Evolutionary conservation across 106 monocot genomes (phyloP), one percentile per base, ranked within the genome.

Genomic region (Alisma plantagoaquatica): DNA sequence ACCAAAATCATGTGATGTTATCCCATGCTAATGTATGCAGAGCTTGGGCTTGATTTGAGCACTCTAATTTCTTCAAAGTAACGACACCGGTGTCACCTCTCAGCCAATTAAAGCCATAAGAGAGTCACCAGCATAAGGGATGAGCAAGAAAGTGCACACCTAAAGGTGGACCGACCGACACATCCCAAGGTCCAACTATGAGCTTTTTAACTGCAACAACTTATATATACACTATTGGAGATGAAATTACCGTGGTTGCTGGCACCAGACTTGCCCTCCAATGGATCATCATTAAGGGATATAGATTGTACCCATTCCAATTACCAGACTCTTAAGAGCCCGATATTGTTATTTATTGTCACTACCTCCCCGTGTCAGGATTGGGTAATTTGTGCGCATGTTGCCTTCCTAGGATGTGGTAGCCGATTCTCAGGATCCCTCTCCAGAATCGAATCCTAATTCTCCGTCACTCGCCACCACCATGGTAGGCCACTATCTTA

Each of bases 391-490:
- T 62, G 48, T 33, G 30, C 14, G 10, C 42, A 4, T 26, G 2
- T 20, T 35, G 32, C 31, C 56, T 56, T 56, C 38, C 38, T 56
- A 35, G 56, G 56, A 56, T 56, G 56, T 56, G 56, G 38, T 38
- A 56, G 56, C 56, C 56, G 24, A 35, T 56, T 56, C 56, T 56
- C 56, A 38, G 18, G 31, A 4, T 56, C 56, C 56, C 70, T 70
- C 70, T 55, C 54, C 4, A 19, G 46, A 62, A 70, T 55, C 66
- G 29, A 62, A 62, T 55, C 70, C 54, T 62, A 62, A 70, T 70
- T 70, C 62, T 62, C 54, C 27, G 21, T 56, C 53, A 62, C 44
- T 48, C 46, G 27, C 60, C 28, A 70, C 46, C 31, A 62, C 61
- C 68, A 41, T 43, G 50, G 59, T 68, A 67, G 57, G 48, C 57